These are phyloP conservation scores for Hexamita inflata DNA, from an alignment of 208 protist species.

Conservation along the genomic window DNA sequence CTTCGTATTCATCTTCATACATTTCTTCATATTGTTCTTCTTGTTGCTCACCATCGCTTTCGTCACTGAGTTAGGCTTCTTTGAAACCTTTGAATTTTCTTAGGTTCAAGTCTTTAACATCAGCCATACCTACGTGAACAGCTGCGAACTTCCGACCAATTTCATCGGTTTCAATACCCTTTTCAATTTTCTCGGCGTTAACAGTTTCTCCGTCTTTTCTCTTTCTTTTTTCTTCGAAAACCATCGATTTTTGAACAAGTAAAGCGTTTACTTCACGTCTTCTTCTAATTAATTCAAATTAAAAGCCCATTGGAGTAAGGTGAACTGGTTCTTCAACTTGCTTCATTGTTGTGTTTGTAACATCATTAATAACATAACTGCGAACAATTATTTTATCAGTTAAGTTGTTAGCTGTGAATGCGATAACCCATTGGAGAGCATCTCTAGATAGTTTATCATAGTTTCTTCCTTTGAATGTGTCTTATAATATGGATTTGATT, in stretches of 20 bases:
- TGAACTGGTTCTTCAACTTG: neutral
- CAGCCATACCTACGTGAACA: neutral
- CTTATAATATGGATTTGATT: neutral
- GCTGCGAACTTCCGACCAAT: neutral
- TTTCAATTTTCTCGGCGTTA: neutral
- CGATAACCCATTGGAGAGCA: neutral
- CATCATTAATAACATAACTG: neutral
- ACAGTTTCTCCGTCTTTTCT: neutral
- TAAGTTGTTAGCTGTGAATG: neutral
- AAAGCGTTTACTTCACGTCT: neutral
- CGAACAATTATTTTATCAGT: neutral
- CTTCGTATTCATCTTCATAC: neutral
- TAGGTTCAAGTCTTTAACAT: neutral
- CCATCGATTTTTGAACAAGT: neutral
- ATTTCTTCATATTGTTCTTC: neutral
- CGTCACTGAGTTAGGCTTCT: neutral
- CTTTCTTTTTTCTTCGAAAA: neutral
- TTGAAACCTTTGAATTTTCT: neutral
- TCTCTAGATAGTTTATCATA: neutral
- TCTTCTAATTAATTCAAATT: neutral
- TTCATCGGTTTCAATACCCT: neutral
- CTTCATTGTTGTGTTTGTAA: neutral
- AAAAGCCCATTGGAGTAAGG: neutral
- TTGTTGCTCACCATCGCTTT: neutral
- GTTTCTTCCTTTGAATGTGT: neutral